Evolutionary conservation across 2,329 filamentous ascomycete genomes (phyloP), one percentile per base, ranked within the genome.

Genomic region (Dothideomycetidae sp.): DNA sequence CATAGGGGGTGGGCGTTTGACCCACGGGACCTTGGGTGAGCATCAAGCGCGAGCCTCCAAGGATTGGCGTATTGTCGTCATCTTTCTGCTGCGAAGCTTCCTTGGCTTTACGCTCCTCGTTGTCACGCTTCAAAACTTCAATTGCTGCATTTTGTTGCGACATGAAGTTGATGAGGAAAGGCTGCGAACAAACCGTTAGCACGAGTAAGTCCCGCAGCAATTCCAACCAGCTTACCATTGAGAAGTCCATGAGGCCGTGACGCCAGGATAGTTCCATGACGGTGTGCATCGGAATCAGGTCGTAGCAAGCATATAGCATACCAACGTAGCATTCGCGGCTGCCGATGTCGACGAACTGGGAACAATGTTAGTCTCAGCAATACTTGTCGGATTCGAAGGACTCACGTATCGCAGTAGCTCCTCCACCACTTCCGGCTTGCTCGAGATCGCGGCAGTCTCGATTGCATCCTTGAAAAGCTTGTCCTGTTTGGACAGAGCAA

Each of bases 401-500:
- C 88, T 79, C 75, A 94, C 88, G 63, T 98, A 98, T 63, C 84
- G 81, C 44, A 98, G 69, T 32, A 98, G 70, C 51, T 98, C 90
- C 62, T 96, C 90, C 29, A 98, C 88, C 49, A 96, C 81, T 18
- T 94, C 86, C 10, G 71, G 57, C 72, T 96, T 96, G 56, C 72
- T 70, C 36, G 88, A 96, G 39, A 94, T 81, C 17, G 90, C 90
- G 19, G 92, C 75, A 10, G 90, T 98, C 70, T 98, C 90, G 46
- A 98, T 96, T 16, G 92, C 90, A 63, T 98, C 90, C 70, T 94
- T 96, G 78, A 90, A 98, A 11, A 98, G 70, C 73, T 94, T 96
- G 68, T 98, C 90, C 60, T 98, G 88, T 71, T 98, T 98, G 11
- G 88, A 96, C 32, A 98, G 68, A 21, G 84, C 75, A 59, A 98